Conservation (phyloP, 768 basidiomycete genomes). For the Gloeostereum incarnatum region DNA sequence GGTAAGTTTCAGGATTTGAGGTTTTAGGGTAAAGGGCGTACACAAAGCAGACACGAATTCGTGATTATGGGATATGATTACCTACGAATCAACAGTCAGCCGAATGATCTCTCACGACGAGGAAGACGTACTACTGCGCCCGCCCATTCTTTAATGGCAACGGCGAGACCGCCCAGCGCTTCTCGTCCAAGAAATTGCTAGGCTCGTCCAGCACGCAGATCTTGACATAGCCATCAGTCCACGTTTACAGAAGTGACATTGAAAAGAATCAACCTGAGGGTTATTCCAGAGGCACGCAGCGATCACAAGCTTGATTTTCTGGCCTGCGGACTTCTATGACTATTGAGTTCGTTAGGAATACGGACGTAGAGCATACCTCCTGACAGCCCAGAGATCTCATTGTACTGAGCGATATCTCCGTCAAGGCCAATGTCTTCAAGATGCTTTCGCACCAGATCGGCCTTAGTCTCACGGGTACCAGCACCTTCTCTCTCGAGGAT, state of each 20-base stretch:
- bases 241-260: constrained; percentile 2
- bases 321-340: constrained; percentile 34
- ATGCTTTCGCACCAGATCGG: constrained; percentile 79
- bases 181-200: constrained; percentile 97
- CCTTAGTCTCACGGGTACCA: constrained; percentile 79
- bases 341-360: constrained; percentile 6
- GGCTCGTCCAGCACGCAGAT: constrained; percentile 83
- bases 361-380: constrained; percentile 51
- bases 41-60: constrained; percentile 81
- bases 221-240: constrained; percentile 18
- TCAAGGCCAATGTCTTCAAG: constrained; percentile 94
- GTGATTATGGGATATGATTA: constrained; percentile 94
- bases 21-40: constrained; percentile 29
- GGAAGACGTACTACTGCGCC: constrained; percentile 66
- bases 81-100: constrained; percentile 29
- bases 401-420: constrained; percentile 97
- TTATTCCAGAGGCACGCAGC: constrained; percentile 96
- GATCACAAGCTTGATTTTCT: constrained; percentile 95
- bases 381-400: constrained; percentile 89
- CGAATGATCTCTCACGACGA: constrained; percentile 5
- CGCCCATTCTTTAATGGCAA: constrained; percentile 92
- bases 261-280: constrained; percentile 51
- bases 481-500: constrained; percentile 92
- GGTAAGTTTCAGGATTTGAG: constrained; percentile 8
- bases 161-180: constrained; percentile 87